Conservation (phyloP, 768 basidiomycete species). For the Calvatia gigantea region DNA sequence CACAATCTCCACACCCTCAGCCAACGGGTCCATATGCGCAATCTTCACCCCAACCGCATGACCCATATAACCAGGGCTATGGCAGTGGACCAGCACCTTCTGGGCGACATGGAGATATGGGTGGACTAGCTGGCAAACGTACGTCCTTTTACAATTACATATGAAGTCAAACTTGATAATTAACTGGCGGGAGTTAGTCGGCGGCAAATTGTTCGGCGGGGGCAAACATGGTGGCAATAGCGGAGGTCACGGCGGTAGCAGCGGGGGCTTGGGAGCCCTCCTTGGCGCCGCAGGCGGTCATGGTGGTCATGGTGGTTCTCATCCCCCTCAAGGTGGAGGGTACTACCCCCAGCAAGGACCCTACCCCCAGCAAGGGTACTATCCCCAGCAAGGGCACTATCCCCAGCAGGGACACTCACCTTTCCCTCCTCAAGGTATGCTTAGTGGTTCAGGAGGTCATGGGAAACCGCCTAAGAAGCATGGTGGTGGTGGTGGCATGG, state of each 20-base stretch:
- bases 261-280: conserved; percentile 13
- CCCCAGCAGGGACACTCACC: background rate
- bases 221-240: conserved; percentile 13
- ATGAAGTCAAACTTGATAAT: background rate
- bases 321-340: background rate
- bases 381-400: background rate
- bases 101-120: background rate
- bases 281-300: conserved; percentile 7
- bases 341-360: too few species aligned
- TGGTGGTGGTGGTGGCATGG: conserved; percentile 45
- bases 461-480: conserved; percentile 30
- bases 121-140: conserved; percentile 1
- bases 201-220: conserved; percentile 15
- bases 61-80: conserved; percentile 8
- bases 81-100: background rate
- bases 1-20: background rate
- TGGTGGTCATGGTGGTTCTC: conserved; percentile 4
- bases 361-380: background rate
- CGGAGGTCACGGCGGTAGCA: conserved; percentile 11
- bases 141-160: background rate
- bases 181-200: background rate
- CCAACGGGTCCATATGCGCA: background rate
- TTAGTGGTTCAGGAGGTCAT: background rate
- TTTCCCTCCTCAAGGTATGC: background rate
- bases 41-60: conserved; percentile 20